phyloP scores from a whole-genome alignment of 2,329 filamentous ascomycete genomes.

The Phialophora expanda region DNA sequence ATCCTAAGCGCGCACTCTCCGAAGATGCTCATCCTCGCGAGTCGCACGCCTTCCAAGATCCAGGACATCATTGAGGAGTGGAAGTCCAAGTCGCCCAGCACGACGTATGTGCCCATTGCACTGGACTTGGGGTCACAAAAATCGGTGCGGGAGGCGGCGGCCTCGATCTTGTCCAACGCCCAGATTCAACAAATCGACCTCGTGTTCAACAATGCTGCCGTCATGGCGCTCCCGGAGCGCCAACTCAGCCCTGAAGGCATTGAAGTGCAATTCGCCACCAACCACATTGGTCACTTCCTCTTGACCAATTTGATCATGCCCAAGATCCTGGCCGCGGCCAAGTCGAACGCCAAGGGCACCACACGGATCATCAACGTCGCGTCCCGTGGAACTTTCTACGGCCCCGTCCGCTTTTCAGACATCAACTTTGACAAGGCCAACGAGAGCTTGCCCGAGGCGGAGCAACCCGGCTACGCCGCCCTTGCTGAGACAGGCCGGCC shows the following conservation, averaged over 20 bases:
- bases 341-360: conserved; percentile 25
- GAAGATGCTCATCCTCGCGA: conserved; percentile 30
- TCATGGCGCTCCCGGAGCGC: conserved; percentile 45
- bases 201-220: conserved; percentile 50
- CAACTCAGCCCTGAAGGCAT: conserved; percentile 43
- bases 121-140: conserved; percentile 46
- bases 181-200: conserved; percentile 46
- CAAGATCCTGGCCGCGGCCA: conserved; percentile 43
- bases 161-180: conserved; percentile 39
- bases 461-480: conserved; percentile 22
- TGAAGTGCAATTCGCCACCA: conserved; percentile 49
- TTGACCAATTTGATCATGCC: conserved; percentile 50
- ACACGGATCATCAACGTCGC: conserved; percentile 43
- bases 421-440: conserved; percentile 43
- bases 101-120: conserved; percentile 40
- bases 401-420: conserved; percentile 43
- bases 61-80: conserved; percentile 29
- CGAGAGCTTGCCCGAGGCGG: conserved; percentile 32
- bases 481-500: not conserved
- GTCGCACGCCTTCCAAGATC: conserved; percentile 32
- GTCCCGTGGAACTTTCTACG: conserved; percentile 23
- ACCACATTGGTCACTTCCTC: conserved; percentile 49
- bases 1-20: conserved; percentile 33
- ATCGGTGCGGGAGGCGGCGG: conserved; percentile 44
- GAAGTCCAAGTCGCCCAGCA: conserved; percentile 30